phyloP scores from a whole-genome alignment of 2,329 filamentous ascomycete genomes.

The Penicillium sp. region DNA sequence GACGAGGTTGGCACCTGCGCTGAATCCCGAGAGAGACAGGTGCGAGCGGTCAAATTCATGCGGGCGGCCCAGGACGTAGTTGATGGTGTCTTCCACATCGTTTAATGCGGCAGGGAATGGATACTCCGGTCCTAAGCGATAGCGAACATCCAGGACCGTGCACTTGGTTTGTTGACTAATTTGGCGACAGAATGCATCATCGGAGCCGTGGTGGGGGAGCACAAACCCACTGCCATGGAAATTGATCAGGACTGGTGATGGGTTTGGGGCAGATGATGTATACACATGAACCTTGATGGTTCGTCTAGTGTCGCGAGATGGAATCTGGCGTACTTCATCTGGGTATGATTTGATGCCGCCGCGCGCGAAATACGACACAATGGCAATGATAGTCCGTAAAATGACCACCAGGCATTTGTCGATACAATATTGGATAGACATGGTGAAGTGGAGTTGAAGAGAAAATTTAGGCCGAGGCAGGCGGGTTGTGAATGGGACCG shows the following conservation, averaged over 20 bases:
- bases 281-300: slow-evolving; percentile 36
- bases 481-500: neutral
- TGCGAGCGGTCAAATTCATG: slow-evolving; percentile 34
- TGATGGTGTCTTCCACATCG: slow-evolving; percentile 42
- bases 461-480: slow-evolving; percentile 7
- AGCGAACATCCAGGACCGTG: slow-evolving; percentile 40
- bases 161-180: slow-evolving; percentile 27
- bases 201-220: slow-evolving; percentile 31
- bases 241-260: slow-evolving; percentile 34
- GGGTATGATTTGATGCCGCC: slow-evolving; percentile 1
- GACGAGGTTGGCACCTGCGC: slow-evolving; percentile 44
- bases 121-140: slow-evolving; percentile 42
- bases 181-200: slow-evolving; percentile 32
- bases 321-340: slow-evolving; percentile 30
- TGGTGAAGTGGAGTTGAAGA: slow-evolving; percentile 4
- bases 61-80: slow-evolving; percentile 35
- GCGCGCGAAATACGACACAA: neutral
- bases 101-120: slow-evolving; percentile 43
- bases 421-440: slow-evolving; percentile 14
- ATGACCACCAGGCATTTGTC: slow-evolving; percentile 21
- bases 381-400: slow-evolving; percentile 5
- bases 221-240: slow-evolving; percentile 38
- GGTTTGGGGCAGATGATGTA: slow-evolving; percentile 11
- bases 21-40: slow-evolving; percentile 44
- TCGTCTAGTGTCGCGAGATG: slow-evolving; percentile 29